A percentile compares a stretch with the other conserved stretches of the same genome.
phyloP scores from a whole-genome alignment of 768 basidiomycete genomes.

The Heimioporus sp. region DNA sequence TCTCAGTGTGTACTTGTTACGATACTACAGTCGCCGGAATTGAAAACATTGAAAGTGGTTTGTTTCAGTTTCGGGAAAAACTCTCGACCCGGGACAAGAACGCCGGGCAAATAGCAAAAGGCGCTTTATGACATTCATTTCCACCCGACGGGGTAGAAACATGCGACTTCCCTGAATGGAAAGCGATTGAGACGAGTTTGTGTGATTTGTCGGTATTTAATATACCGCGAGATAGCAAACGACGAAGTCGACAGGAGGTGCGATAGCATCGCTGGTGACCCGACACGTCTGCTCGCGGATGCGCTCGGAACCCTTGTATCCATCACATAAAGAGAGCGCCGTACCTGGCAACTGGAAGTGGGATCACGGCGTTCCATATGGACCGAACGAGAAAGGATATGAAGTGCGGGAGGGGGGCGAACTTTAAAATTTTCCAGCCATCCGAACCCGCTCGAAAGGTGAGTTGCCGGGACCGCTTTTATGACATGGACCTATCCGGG shows the following conservation, averaged over 20 bases:
- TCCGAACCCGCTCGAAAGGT: neutral
- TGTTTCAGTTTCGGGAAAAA: neutral
- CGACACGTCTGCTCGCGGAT: neutral
- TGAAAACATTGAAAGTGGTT: neutral
- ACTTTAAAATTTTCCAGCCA: neutral
- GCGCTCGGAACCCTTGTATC: neutral
- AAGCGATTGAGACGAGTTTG: no score
- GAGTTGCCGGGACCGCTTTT: conserved; percentile 7
- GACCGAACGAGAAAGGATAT: neutral
- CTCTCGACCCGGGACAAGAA: neutral
- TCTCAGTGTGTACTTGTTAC: neutral
- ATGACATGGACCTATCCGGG: neutral
- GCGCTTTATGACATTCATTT: neutral
- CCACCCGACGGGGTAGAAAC: no score
- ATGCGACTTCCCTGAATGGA: no score
- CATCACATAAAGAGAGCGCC: neutral
- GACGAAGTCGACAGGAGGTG: neutral
- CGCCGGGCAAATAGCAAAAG: neutral
- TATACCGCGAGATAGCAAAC: no score
- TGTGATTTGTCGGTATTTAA: neutral
- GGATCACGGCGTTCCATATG: neutral
- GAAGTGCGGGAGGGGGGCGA: neutral
- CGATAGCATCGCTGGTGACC: conserved; percentile 4
- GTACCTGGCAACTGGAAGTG: conserved; percentile 19
- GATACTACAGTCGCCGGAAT: neutral